Evolutionary conservation across 352 stramenopile genomes (phyloP).

Genomic region (Peronospora tabacina): DNA sequence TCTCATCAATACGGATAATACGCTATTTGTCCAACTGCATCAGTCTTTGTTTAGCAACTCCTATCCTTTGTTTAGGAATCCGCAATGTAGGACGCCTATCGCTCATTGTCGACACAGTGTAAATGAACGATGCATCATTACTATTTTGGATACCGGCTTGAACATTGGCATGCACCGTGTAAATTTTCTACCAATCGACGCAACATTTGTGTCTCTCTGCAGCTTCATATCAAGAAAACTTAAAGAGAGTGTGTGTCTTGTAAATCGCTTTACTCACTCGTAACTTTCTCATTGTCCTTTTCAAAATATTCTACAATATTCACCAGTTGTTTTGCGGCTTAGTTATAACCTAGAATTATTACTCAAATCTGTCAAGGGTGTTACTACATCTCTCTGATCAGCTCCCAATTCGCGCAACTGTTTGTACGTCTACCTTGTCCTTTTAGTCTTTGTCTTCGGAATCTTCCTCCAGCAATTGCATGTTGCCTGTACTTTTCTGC

Average conservation of each 20-base stretch:
- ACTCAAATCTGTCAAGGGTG: constrained; percentile 8
- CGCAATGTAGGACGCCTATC: constrained; percentile 71
- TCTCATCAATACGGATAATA: constrained; percentile 65
- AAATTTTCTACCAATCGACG: constrained; percentile 73
- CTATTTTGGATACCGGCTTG: constrained; percentile 70
- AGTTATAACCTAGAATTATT: constrained; percentile 66
- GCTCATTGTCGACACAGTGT: constrained; percentile 68
- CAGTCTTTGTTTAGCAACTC: constrained; percentile 60
- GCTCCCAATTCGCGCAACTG: constrained; percentile 28
- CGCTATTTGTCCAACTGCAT: constrained; percentile 68
- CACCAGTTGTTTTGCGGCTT: constrained; percentile 71
- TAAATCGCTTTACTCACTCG: constrained; percentile 4
- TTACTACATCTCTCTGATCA: constrained; percentile 1
- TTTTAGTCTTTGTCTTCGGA: constrained; percentile 12
- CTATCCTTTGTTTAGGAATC: constrained; percentile 80
- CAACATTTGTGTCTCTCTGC: constrained; percentile 58
- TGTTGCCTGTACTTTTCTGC: constrained; percentile 6
- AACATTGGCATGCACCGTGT: constrained; percentile 74
- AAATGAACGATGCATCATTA: constrained; percentile 75
- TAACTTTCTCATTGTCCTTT: constrained; percentile 7
- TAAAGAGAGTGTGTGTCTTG: constrained; percentile 17
- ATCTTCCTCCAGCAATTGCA: neutral
- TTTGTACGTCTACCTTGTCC: constrained; percentile 29
- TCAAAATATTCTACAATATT: constrained; percentile 38
- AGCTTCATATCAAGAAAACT: constrained; percentile 64